Percentiles rank a stretch among this genome's conserved stretches.
Evolutionary conservation across 495 filamentous ascomycete genomes (phyloP).

Genomic region (Polyplosphaeria fusca): DNA sequence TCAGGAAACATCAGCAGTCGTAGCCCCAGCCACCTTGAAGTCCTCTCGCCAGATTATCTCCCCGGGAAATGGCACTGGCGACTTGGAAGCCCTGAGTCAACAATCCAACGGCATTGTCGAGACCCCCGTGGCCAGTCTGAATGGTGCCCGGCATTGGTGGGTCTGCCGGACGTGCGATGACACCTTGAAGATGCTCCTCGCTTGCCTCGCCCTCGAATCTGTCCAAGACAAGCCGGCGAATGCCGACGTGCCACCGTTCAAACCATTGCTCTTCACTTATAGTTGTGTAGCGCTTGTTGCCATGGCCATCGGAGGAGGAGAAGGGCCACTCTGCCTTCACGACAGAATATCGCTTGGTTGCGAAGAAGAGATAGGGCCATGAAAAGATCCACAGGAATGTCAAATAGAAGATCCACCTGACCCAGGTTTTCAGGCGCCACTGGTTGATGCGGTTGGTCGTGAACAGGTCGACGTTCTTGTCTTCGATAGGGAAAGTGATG

Average conservation of each 20-base stretch:
- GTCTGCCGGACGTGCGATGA: constrained; percentile 24
- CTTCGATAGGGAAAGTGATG: constrained; percentile 52
- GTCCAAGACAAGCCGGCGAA: constrained; percentile 29
- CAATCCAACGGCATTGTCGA: constrained; percentile 33
- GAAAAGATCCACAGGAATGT: constrained; percentile 59
- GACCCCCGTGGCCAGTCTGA: constrained; percentile 31
- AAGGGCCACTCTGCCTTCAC: constrained; percentile 54
- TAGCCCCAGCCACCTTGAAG: constrained; percentile 30
- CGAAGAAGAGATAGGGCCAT: constrained; percentile 62
- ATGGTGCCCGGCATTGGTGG: constrained; percentile 30
- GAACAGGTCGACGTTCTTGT: constrained; percentile 51
- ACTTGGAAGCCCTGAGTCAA: constrained; percentile 28
- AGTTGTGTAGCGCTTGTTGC: constrained; percentile 41
- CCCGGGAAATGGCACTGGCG: constrained; percentile 24
- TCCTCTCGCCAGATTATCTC: constrained; percentile 11
- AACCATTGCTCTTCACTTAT: constrained; percentile 35
- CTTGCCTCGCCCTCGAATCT: constrained; percentile 30
- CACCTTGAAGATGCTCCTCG: constrained; percentile 13
- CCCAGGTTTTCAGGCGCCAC: constrained; percentile 57
- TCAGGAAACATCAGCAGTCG: constrained; percentile 17
- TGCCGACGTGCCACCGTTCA: constrained; percentile 31
- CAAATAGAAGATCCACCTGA: constrained; percentile 57
- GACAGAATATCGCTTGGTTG: constrained; percentile 60
- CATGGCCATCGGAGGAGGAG: constrained; percentile 37
- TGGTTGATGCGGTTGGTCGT: constrained; percentile 53